Evolutionary conservation across 2,329 filamentous ascomycete genomes (phyloP), one percentile per base, ranked within the genome.

Genomic region (Colletotrichum paranaense): DNA sequence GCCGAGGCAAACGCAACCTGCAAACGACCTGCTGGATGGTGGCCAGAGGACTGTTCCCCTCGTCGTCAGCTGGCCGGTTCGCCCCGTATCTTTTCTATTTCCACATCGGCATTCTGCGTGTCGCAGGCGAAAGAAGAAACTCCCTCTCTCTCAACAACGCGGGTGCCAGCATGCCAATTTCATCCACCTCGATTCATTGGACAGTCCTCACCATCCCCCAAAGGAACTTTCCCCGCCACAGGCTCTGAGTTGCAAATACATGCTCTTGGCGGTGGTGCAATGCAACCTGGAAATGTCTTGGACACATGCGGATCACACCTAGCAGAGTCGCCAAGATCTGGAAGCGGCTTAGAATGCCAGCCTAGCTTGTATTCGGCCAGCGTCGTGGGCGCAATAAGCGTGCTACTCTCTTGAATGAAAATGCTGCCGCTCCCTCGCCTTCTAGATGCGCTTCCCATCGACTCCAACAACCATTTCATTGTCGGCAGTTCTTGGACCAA

Each of bases 261-360:
- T 52, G 9, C 26, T 32, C 71, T 73, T 73, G 46, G 60, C 71
- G 28, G 42, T 26, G 28, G 46, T 71, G 67, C 71, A 60, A 32
- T 73, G 71, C 67, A 62, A 71, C 71, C 67, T 35, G 11, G 24
- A 35, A 52, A 26, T 58, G 55, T 62, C 67, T 73, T 66, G 71
- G 71, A 28, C 16, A 35, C n/a, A 60, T 66, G 62, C 56, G 60
- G 46, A 52, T 66, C 53, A 46, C 60, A 62, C 60, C 60, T 64
- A 22, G 56, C 22, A 56, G 22, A 52, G 62, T 71, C 49, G 67
- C 67, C 71, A 73, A 71, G 71, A 12, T 38, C 60, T 73, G 49
- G 46, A 66, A 71, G 49, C 60, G 71, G 67, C 8, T 57, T 73
- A 66, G 71, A 35, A 49, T 19, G n/a, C n/a, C 49, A 58, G 58